Base-by-base conservation (phyloP, 164 flowering plant species). In the Malania oleifera region DNA sequence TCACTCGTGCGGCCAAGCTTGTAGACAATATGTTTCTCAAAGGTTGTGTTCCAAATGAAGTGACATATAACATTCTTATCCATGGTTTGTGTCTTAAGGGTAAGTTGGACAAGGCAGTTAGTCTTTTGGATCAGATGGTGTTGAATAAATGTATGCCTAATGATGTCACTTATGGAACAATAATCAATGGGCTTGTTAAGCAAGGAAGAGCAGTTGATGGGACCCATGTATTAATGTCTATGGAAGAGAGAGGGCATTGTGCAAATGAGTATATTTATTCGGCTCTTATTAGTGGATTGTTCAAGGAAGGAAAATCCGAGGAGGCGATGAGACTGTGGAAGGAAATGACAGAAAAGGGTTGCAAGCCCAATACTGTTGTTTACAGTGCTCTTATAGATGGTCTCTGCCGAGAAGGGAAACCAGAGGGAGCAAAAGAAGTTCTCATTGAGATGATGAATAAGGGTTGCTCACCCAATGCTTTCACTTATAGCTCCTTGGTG, bases 11-110 rank as follows among this genome's bases (percentile, higher is more conserved):
- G 0, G 75, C 80, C 0, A 91, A 88, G 70, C 80, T 91, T 45
- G 77, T 86, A 25, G 90, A 88, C 22, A 86, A 91, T 58, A 91
- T 91, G 98, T 57, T 81, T 70, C 80, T 88, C 19, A 91, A 91
- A 71, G 96, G 93, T n/a, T 84, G 96, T 70, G 70, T 58, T 44
- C 96, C 95, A 0, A 88, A 82, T 79, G 82, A 77, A 56, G 82
- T 77, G 35, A 91, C 98, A 18, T 88, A 86, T 60, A 91, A 91
- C 52, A 86, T 79, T 0, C 87, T 91, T 53, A 71, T 91, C 31
- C 84, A 86, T 67, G 96, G 91, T 20, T 65, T 86, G 62, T 91
- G 91, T 60, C 80, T 79, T 31, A 74, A 78, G 52, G 98, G 98
- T 9, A 83, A 83, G 62, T 60, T 88, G 75, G 90, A 83, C 19